A percentile compares a stretch with the other conserved stretches of the same genome.
Evolutionary conservation across 23 red algal species (phyloP).

Genomic region (Gracilaria domingensis): DNA sequence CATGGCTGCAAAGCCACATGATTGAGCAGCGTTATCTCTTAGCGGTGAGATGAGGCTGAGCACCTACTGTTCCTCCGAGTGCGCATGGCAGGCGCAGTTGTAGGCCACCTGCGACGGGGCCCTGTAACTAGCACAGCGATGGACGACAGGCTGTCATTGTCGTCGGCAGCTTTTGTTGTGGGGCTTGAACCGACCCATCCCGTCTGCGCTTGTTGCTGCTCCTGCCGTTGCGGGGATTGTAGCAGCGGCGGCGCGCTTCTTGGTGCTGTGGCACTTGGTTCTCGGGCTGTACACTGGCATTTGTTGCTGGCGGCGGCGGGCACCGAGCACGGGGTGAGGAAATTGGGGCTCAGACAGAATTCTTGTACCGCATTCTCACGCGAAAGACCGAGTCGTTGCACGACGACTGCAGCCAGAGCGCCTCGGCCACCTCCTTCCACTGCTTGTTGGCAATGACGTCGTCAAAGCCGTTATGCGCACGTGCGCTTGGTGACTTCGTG

Average conservation of each 20-base stretch:
- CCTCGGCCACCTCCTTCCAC: conserved; percentile 95
- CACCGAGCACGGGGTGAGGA: conserved; percentile 27
- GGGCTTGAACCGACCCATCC: not conserved
- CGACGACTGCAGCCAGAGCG: conserved; percentile 71
- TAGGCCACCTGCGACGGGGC: no score
- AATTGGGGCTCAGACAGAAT: conserved; percentile 81
- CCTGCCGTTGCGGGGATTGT: not conserved
- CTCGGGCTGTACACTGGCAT: no score
- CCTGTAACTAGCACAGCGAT: no score
- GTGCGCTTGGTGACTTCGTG: conserved; percentile 80
- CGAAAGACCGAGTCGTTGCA: conserved; percentile 94
- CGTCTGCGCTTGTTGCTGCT: not conserved
- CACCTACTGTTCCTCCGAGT: no score
- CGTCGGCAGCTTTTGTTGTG: not conserved
- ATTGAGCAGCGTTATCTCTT: no score
- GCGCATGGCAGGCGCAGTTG: no score
- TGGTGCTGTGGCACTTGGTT: no score
- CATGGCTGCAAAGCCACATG: no score
- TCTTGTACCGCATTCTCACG: conserved; percentile 85
- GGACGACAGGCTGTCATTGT: conserved; percentile 1
- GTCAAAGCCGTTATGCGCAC: conserved; percentile 77
- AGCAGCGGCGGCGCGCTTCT: conserved; percentile 18
- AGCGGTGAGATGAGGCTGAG: no score
- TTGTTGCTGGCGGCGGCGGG: not conserved
- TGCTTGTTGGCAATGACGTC: conserved; percentile 92